These are phyloP conservation scores for Xylariales sp. DNA, from an alignment of 2,329 filamentous ascomycete genomes.

Conservation along the genomic window DNA sequence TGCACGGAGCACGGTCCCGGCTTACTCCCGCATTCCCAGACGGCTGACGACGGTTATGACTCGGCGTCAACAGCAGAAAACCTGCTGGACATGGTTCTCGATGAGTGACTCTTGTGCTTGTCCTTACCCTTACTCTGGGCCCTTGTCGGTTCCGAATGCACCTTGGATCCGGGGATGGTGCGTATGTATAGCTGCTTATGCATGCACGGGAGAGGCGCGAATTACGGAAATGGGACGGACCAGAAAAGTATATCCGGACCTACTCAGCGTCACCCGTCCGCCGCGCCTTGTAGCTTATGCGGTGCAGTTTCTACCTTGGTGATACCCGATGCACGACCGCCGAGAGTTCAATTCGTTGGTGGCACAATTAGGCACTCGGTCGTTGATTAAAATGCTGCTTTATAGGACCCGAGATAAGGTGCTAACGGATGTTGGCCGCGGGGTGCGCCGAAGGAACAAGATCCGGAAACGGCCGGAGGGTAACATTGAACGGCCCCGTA, in stretches of 20 bases:
- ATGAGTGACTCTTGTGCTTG: background rate
- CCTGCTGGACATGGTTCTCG: too few relatives aligned
- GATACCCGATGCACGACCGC: background rate
- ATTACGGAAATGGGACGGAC: background rate
- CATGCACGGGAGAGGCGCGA: background rate
- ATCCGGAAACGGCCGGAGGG: constrained; percentile 2
- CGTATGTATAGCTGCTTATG: background rate
- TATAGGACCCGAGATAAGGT: background rate
- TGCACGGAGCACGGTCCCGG: background rate
- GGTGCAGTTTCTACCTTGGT: background rate
- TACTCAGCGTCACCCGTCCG: background rate
- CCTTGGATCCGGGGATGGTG: background rate
- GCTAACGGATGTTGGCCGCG: background rate
- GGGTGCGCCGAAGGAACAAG: constrained; percentile 14
- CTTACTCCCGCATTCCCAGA: background rate
- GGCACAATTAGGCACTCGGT: background rate
- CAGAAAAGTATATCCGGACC: background rate
- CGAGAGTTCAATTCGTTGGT: background rate
- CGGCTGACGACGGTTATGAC: background rate
- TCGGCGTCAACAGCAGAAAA: background rate
- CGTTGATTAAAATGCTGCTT: background rate
- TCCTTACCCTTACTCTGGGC: too few relatives aligned
- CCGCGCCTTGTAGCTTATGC: background rate
- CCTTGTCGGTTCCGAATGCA: background rate
- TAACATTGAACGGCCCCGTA: background rate